Conservation (phyloP, 2,329 filamentous ascomycete genomes). For the Mycosphaerella arachidis region DNA sequence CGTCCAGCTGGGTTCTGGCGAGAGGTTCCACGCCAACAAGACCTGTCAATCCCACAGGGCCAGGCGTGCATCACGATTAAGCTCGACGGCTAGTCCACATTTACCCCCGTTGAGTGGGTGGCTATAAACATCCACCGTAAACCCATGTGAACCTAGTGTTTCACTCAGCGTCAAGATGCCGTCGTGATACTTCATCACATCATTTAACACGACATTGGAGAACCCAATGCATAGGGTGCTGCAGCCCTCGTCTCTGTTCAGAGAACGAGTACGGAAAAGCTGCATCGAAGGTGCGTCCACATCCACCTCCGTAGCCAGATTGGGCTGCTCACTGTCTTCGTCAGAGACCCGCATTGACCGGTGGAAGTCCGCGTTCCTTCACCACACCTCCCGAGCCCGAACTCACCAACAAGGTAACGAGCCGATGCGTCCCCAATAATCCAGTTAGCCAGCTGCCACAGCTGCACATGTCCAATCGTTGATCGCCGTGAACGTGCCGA, state of each 20-base stretch:
- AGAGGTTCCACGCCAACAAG: conserved; percentile 9
- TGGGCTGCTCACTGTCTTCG: conserved; percentile 2
- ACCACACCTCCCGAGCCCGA: background rate
- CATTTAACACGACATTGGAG: background rate
- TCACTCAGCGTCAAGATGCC: background rate
- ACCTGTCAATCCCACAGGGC: background rate
- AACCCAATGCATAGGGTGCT: background rate
- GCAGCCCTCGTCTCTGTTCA: background rate
- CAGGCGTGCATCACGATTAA: background rate
- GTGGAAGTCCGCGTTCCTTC: background rate
- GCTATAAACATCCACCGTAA: background rate
- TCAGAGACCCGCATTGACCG: conserved; percentile 1
- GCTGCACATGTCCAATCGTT: conserved; percentile 1
- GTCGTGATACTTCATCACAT: background rate
- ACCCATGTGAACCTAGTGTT: background rate
- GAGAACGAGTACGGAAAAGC: background rate
- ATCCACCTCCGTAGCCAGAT: background rate
- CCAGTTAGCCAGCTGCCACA: background rate
- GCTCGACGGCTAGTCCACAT: conserved; percentile 2
- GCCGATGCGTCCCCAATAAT: background rate
- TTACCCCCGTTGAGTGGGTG: background rate
- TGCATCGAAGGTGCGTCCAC: background rate
- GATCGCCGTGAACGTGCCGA: background rate
- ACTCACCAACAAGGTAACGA: background rate
- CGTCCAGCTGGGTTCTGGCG: background rate